phyloP scores from a whole-genome alignment of 441 rosid species.

The Viola pubescens region DNA sequence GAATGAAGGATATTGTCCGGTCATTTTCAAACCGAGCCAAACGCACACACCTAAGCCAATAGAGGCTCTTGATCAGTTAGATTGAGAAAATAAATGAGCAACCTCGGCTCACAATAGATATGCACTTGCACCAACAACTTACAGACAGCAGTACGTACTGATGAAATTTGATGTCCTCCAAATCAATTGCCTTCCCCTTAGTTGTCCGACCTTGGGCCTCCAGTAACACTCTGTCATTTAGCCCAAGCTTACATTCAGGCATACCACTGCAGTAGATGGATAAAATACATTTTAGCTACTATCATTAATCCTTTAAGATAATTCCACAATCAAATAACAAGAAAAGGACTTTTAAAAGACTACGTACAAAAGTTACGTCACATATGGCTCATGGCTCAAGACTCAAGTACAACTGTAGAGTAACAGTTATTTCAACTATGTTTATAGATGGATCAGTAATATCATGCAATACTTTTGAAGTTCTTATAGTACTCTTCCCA shows the following conservation, averaged over 20 bases:
- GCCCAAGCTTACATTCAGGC: constrained; percentile 98
- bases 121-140: constrained; percentile 8
- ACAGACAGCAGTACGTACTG: constrained; percentile 44
- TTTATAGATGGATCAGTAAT: no score
- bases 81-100: constrained; percentile 7
- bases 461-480: no score
- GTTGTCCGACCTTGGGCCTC: constrained; percentile 97
- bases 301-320: no score
- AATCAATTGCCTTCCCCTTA: constrained; percentile 94
- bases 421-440: no score
- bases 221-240: constrained; percentile 86
- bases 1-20: constrained; percentile 85
- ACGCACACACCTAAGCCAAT: constrained; percentile 70
- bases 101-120: constrained; percentile 11
- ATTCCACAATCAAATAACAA: no score
- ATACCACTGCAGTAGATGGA: constrained; percentile 62
- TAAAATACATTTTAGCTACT: constrained; percentile 1
- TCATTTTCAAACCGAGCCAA: constrained; percentile 91
- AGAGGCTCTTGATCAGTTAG: background rate
- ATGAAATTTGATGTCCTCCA: constrained; percentile 96
- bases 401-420: no score
- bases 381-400: no score
- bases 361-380: no score
- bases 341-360: no score
- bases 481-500: no score